Conservation (phyloP, 441 rosid genomes). For the Eutrema salsugineum region DNA sequence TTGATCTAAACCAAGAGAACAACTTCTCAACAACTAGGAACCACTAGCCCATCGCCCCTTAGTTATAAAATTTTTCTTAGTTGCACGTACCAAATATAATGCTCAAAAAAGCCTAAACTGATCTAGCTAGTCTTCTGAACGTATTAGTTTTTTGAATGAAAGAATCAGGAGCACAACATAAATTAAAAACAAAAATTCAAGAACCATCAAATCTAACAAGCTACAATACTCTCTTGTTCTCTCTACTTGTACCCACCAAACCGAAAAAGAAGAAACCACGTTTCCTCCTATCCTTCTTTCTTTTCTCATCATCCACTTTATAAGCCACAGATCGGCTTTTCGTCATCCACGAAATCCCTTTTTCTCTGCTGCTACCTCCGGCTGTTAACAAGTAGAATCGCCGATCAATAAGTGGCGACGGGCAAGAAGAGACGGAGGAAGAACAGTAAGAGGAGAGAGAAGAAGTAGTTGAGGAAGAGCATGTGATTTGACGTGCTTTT, state of each 20-base stretch:
- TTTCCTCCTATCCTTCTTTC: constrained; percentile 12
- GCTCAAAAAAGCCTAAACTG: background rate
- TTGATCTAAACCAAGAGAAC: too few relatives aligned
- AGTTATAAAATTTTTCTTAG: background rate
- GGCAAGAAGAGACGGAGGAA: constrained; percentile 32
- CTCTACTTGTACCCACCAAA: constrained; percentile 17
- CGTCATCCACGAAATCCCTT: constrained; percentile 19
- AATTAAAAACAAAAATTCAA: background rate
- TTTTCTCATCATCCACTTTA: constrained; percentile 23
- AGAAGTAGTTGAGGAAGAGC: constrained; percentile 23
- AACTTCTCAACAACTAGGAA: too few relatives aligned
- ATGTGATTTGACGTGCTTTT: constrained; percentile 1
- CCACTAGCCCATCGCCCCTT: too few relatives aligned
- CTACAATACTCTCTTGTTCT: constrained; percentile 7
- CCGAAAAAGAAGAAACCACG: constrained; percentile 27
- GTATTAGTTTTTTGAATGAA: constrained; percentile 6
- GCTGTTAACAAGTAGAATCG: background rate
- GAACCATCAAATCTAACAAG: background rate
- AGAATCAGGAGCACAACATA: constrained; percentile 6
- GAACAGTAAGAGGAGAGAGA: constrained; percentile 20
- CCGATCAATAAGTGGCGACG: constrained; percentile 23
- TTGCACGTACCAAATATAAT: background rate
- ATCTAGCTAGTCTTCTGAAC: background rate
- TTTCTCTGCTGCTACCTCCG: constrained; percentile 13
- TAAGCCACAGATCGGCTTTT: constrained; percentile 27